These are phyloP conservation scores for Penicillium griseofulvum DNA, from an alignment of 2,329 filamentous ascomycete species.

Conservation along the genomic window DNA sequence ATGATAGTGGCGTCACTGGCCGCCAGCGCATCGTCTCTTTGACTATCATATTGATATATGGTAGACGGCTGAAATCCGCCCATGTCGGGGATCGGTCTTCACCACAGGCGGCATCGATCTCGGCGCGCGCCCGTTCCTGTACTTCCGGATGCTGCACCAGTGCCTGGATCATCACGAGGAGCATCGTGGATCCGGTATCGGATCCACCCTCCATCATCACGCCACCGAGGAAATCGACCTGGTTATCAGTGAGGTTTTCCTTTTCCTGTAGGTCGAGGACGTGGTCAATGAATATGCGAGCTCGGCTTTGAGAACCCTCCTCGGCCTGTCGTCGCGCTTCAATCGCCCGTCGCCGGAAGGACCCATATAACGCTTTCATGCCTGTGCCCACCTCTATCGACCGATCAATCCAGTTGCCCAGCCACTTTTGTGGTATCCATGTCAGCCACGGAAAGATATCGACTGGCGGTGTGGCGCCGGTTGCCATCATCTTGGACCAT, in stretches of 20 bases:
- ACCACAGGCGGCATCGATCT: not conserved
- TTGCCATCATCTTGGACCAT: conserved; percentile 48
- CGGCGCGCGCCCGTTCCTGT: not conserved
- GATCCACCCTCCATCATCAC: conserved; percentile 35
- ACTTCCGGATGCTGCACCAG: conserved; percentile 11
- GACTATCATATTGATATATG: not conserved
- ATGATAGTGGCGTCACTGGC: not conserved
- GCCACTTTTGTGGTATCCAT: not conserved
- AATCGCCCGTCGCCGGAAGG: not conserved
- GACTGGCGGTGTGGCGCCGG: conserved; percentile 50
- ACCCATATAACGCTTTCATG: not conserved
- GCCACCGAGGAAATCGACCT: conserved; percentile 22
- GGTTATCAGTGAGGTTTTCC: not conserved
- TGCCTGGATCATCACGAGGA: conserved; percentile 31
- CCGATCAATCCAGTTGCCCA: not conserved
- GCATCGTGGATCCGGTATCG: conserved; percentile 42
- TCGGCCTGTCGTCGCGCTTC: not conserved
- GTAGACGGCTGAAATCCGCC: not conserved
- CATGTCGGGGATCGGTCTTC: not conserved
- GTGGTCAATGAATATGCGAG: not conserved
- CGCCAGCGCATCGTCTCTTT: not conserved
- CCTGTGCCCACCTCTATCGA: not conserved
- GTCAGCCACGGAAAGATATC: conserved; percentile 50
- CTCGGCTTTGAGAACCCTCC: not conserved
- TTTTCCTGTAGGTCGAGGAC: not conserved